A percentile compares a stretch with the other conserved stretches of the same genome.
These are phyloP conservation scores for Metschnikowia dekortorum DNA, from an alignment of 805 yeast genomes.

Conservation along the genomic window DNA sequence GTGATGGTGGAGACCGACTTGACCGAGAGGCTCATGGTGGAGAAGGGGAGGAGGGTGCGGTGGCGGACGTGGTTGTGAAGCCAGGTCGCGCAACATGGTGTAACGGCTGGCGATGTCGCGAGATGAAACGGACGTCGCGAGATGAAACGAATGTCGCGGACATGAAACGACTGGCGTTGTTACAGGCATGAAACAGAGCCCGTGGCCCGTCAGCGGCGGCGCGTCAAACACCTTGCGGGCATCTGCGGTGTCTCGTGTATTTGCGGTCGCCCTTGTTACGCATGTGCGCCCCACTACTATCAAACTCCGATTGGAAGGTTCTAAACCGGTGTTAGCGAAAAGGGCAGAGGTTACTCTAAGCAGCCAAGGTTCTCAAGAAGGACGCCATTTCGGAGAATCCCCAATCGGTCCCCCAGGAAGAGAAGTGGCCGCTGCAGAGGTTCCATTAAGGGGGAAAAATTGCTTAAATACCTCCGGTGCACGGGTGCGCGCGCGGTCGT, in stretches of 20 bases:
- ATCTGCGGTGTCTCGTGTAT: neutral
- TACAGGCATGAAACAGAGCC: too few species aligned
- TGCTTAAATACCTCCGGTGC: constrained; percentile 6
- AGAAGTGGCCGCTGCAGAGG: constrained; percentile 13
- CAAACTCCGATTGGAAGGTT: constrained; percentile 19
- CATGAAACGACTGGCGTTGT: too few species aligned
- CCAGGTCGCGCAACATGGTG: neutral
- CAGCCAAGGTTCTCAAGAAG: constrained; percentile 11
- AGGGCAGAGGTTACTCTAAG: constrained; percentile 16
- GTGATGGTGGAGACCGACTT: constrained; percentile 3
- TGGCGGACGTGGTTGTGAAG: neutral
- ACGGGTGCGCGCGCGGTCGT: constrained; percentile 7
- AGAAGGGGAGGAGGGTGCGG: neutral
- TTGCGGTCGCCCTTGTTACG: neutral
- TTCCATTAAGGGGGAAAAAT: neutral
- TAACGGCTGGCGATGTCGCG: too few species aligned
- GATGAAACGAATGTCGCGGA: too few species aligned
- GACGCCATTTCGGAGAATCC: constrained; percentile 17
- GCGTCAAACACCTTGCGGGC: too few species aligned
- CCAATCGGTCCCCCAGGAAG: constrained; percentile 15
- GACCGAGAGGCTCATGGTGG: neutral
- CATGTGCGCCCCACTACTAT: constrained; percentile 22
- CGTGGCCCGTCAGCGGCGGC: too few species aligned
- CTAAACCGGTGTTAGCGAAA: constrained; percentile 22
- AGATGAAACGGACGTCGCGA: too few species aligned